phyloP scores from a whole-genome alignment of 2,329 filamentous ascomycete species.

The Stagonosporopsis rhizophila region DNA sequence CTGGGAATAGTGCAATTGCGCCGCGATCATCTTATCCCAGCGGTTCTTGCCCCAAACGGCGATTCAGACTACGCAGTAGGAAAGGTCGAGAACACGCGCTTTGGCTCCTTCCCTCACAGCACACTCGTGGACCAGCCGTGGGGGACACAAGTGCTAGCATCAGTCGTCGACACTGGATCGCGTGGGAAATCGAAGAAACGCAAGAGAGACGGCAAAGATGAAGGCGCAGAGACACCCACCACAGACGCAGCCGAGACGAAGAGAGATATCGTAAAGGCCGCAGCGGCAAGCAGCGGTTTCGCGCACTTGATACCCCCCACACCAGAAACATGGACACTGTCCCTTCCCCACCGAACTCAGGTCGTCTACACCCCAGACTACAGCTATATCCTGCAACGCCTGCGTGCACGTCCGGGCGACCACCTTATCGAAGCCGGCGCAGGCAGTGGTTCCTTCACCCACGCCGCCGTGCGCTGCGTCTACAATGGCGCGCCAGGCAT shows the following conservation, averaged over 20 bases:
- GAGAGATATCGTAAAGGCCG: constrained; percentile 39
- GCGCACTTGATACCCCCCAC: constrained; percentile 80
- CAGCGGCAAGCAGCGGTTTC: constrained; percentile 70
- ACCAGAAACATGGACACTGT: constrained; percentile 82
- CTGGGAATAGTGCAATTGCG: constrained; percentile 88
- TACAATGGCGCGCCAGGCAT: constrained; percentile 71
- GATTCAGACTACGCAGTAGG: constrained; percentile 55
- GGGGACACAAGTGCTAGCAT: constrained; percentile 91
- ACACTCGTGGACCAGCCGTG: constrained; percentile 74
- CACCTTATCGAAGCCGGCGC: constrained; percentile 81
- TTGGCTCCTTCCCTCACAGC: constrained; percentile 73
- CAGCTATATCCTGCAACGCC: constrained; percentile 80
- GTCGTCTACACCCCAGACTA: constrained; percentile 89
- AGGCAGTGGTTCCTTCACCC: constrained; percentile 84
- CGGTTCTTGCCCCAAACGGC: constrained; percentile 60
- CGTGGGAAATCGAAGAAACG: constrained; percentile 68
- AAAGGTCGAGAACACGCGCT: constrained; percentile 80
- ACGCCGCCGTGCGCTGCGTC: constrained; percentile 76
- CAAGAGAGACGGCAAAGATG: constrained; percentile 52
- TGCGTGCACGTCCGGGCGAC: constrained; percentile 75
- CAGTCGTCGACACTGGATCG: constrained; percentile 89
- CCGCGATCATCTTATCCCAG: constrained; percentile 81
- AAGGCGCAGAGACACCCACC: constrained; percentile 24
- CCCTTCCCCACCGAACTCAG: constrained; percentile 81
- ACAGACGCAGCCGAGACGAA: constrained; percentile 43